These are phyloP conservation scores for Colletotrichum godetiae DNA, from an alignment of 2,329 filamentous ascomycete species.

Conservation along the genomic window DNA sequence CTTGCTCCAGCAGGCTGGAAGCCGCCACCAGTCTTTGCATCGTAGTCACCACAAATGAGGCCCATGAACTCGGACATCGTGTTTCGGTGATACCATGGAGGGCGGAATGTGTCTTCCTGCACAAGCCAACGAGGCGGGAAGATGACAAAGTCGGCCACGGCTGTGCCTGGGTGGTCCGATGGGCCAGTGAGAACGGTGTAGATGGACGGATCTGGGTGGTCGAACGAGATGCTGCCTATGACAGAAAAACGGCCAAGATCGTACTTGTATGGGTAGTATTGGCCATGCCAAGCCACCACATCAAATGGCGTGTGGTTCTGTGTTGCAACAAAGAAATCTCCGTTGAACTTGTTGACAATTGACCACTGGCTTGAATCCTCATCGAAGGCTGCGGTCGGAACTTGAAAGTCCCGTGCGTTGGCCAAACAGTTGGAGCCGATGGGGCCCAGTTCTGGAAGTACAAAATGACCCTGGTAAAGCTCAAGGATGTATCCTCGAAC, in stretches of 20 bases:
- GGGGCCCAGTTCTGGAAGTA: slow-evolving; percentile 74
- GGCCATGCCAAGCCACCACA: slow-evolving; percentile 76
- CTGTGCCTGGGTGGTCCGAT: slow-evolving; percentile 61
- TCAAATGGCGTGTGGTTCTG: slow-evolving; percentile 74
- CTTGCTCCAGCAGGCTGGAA: slow-evolving; percentile 57
- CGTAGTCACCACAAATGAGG: slow-evolving; percentile 56
- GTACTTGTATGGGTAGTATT: slow-evolving; percentile 76
- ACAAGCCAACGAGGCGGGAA: slow-evolving; percentile 72
- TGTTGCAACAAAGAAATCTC: slow-evolving; percentile 66
- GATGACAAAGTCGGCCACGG: slow-evolving; percentile 68
- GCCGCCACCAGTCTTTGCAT: slow-evolving; percentile 58
- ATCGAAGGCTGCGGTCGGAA: slow-evolving; percentile 69
- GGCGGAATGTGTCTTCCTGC: slow-evolving; percentile 66
- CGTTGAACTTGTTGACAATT: slow-evolving; percentile 68
- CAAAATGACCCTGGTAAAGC: slow-evolving; percentile 72
- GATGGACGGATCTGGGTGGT: slow-evolving; percentile 74
- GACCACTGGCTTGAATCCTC: slow-evolving; percentile 57
- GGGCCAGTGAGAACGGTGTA: slow-evolving; percentile 69
- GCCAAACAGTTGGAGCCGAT: slow-evolving; percentile 76
- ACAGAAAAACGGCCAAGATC: slow-evolving; percentile 73
- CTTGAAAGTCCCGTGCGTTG: slow-evolving; percentile 73
- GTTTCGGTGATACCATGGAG: slow-evolving; percentile 69
- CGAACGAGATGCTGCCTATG: slow-evolving; percentile 71
- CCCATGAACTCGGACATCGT: slow-evolving; percentile 62
- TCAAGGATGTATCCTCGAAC: slow-evolving; percentile 76